Evolutionary conservation across 495 filamentous ascomycete genomes (phyloP), one percentile per base, ranked within the genome.

Genomic region (Aspergillus hancockii): DNA sequence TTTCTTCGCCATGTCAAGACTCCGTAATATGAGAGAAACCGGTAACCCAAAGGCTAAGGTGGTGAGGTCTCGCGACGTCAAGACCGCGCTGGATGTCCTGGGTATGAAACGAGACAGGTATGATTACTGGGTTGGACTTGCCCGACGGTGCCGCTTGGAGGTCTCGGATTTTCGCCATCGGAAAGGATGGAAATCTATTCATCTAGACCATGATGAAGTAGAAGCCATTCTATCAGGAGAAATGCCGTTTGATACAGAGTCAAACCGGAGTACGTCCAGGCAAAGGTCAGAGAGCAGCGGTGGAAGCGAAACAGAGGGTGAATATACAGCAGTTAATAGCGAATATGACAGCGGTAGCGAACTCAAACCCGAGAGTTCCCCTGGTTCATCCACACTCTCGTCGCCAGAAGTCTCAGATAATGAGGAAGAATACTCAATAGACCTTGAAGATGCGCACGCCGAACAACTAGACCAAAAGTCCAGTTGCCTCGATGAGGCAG

Each of bases 1-100:
- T 0, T 90, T 85, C 62, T 81, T 88, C n/a, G 83, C 88, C 13
- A 80, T 80, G 78, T 86, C 79, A 62, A 79, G 76, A 58, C 67
- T 78, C 31, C 82, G 75, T 57, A 80, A 71, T 28, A 78, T 61
- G 73, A 57, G 70, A 63, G 66, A 66, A 21, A 65, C 69, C 4
- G 67, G 73, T 38, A 59, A 74, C 45, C 65, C 71, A 16, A 61
- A 62, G 21, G 65, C 65, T 13, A 62, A 66, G 19, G 64, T 72
- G 0, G 80, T 94, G 25, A 81, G 73, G 53, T 61, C 54, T 4
- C 69, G 74, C 43, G 92, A 96, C 65, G 89, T 93, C 0, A 64
- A 74, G 22, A 84, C 88, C 1, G 90, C 91, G 0, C 67, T 85
- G 2, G 74, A 86, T 12, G 81, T 74, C 23, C 54, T 78, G 23